Evolutionary conservation across 306 rosid species (phyloP).

Genomic region (barrel medic (Medicago truncatula)): DNA sequence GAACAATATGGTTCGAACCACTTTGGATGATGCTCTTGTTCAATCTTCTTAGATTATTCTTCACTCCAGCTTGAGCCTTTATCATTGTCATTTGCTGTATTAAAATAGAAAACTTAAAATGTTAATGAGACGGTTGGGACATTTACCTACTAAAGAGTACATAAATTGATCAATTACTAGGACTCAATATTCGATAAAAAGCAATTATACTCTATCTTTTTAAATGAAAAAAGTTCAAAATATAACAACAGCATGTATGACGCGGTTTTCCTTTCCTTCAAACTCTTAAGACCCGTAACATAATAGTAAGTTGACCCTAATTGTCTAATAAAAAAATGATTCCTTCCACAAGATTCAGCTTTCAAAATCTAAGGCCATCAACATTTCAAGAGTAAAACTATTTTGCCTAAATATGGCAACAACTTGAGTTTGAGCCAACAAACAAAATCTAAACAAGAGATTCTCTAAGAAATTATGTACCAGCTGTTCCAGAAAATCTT

Average conservation of each 20-base stretch:
- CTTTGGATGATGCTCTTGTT: conserved; percentile 79
- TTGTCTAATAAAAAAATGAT: conserved; percentile 5
- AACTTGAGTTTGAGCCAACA: neutral
- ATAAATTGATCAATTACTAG: neutral
- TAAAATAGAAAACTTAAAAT: conserved; percentile 33
- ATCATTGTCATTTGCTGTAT: conserved; percentile 79
- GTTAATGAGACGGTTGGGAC: conserved; percentile 31
- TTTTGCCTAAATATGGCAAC: conserved; percentile 8
- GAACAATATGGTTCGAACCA: conserved; percentile 81
- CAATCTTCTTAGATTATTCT: conserved; percentile 87
- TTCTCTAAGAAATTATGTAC: conserved; percentile 48
- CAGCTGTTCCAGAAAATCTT: conserved; percentile 80
- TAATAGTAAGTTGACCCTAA: conserved; percentile 13
- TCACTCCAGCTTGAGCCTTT: conserved; percentile 92
- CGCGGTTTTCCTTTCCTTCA: conserved; percentile 1
- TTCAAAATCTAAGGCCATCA: neutral
- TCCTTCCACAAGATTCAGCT: conserved; percentile 6
- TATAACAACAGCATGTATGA: conserved; percentile 14
- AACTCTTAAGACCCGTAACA: neutral
- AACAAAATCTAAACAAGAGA: conserved; percentile 13
- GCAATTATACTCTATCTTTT: neutral
- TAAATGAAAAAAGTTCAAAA: conserved; percentile 14
- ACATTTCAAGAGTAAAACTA: conserved; percentile 7
- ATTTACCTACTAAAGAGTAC: conserved; percentile 9
- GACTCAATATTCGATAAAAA: neutral